These are phyloP conservation scores for Vanrija pseudolonga DNA, from an alignment of 1,284 basidiomycete genomes.

Conservation along the genomic window DNA sequence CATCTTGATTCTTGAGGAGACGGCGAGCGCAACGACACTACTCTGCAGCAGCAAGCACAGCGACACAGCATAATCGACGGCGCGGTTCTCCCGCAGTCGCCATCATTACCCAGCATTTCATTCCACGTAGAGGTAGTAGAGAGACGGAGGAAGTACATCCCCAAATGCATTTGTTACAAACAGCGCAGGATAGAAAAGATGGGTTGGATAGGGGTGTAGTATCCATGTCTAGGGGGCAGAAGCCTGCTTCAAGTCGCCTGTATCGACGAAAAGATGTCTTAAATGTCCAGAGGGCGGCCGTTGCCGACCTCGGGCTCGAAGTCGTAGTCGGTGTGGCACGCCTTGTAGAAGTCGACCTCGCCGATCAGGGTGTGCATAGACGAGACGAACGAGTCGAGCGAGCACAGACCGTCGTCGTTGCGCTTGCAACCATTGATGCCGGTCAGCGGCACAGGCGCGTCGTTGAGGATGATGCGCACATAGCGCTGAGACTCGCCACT, in stretches of 20 bases:
- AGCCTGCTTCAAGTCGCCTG: too few species aligned
- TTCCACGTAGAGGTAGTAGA: background rate
- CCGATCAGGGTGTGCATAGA: slow-evolving; percentile 54
- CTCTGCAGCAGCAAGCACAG: background rate
- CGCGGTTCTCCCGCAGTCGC: background rate
- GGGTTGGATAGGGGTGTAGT: background rate
- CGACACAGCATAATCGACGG: background rate
- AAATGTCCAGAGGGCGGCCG: background rate
- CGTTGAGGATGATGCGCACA: slow-evolving; percentile 56
- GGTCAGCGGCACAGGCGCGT: slow-evolving; percentile 62
- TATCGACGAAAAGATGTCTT: background rate
- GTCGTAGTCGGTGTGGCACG: slow-evolving; percentile 24
- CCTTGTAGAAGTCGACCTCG: slow-evolving; percentile 47
- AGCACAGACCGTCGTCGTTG: slow-evolving; percentile 59
- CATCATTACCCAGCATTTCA: background rate
- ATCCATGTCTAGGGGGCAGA: too few species aligned
- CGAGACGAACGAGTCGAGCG: slow-evolving; percentile 55
- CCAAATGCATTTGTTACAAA: slow-evolving; percentile 1
- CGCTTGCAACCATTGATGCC: slow-evolving; percentile 57
- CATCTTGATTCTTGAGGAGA: too few species aligned
- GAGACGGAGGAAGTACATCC: background rate
- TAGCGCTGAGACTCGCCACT: slow-evolving; percentile 37
- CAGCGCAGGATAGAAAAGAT: background rate
- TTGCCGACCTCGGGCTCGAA: background rate
- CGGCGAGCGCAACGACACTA: too few species aligned